These are phyloP conservation scores for Allium sativum DNA, from an alignment of 106 monocot genomes.

Conservation along the genomic window DNA sequence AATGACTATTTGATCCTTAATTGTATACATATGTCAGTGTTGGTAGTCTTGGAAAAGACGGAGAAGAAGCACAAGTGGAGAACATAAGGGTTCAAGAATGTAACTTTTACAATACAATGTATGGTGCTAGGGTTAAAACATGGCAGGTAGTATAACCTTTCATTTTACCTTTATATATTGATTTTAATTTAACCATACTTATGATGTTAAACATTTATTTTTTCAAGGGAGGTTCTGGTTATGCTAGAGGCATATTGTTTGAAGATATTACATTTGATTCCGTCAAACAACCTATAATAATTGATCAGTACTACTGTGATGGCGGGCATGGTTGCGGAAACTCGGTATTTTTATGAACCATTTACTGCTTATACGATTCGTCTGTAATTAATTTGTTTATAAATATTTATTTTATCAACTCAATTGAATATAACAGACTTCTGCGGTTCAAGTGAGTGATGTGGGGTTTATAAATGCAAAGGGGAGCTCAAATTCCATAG, in stretches of 20 bases:
- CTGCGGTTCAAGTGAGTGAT: constrained; percentile 2
- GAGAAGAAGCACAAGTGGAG: constrained; percentile 1
- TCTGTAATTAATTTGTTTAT: not conserved
- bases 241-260: constrained; percentile 6
- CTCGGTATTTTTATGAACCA: constrained; percentile 2
- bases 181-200: not conserved
- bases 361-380: no score
- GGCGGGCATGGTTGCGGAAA: not conserved
- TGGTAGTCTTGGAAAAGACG: constrained; percentile 6
- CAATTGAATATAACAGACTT: not conserved
- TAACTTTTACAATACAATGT: not conserved
- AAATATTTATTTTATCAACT: not conserved
- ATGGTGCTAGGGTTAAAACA: constrained; percentile 9
- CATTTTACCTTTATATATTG: not conserved
- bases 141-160: constrained; percentile 8
- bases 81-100: not conserved
- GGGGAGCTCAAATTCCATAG: not conserved
- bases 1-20: not conserved
- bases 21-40: not conserved
- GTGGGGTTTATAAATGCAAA: not conserved
- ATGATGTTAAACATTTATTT: not conserved
- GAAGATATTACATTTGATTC: constrained; percentile 8
- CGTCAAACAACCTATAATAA: not conserved
- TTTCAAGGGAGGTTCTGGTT: constrained; percentile 10
- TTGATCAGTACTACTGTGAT: constrained; percentile 12